Evolutionary conservation across 108 stramenopile genomes (phyloP), one percentile per base, ranked within the genome.

Genomic region (Conticribra guillardii): DNA sequence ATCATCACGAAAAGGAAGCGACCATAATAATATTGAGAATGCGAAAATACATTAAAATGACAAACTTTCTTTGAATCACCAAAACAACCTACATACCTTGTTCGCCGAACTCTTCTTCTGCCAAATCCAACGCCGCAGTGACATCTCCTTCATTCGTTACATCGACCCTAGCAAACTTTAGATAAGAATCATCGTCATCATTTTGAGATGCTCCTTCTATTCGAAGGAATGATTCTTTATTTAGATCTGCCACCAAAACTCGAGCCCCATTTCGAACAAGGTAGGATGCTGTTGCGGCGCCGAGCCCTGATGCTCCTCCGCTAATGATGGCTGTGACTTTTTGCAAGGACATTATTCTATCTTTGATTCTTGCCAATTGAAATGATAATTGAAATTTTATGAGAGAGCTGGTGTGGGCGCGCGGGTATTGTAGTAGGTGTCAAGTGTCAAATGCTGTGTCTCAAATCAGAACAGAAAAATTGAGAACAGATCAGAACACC

Each of bases 271-370:
- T 60, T 15, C 67, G 69, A 8, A 94, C 69, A 18, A 98, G 73
- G 24, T 82, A 78, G 30, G 80, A 54, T 4, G 89, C 98, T 24
- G 98, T 92, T 28, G 96, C 95, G 31, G 90, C 87, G 2, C 98
- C 98, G 11, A 98, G 76, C 5, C 98, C 98, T 0, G 94, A 96
- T 17, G 91, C 88, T 5, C 88, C 96, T 14, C 98, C 98, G 0
- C 92, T 91, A 4, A 98, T 87, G 28, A 96, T 41, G 11, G 77
- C 86, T 32, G 84, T 76, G 29, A 84, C 62, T 29, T 66, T 24
- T 57, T 48, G 44, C 34, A 72, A 64, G 54, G 61, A 61, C 23
- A 26, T 60, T n/a, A n/a, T n/a, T n/a, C n/a, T n/a, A n/a, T n/a
- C n/a, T n/a, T n/a, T n/a, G n/a, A n/a, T n/a, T n/a, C n/a, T n/a